phyloP scores from a whole-genome alignment of 257 asterid species.

The Verbena officinalis region DNA sequence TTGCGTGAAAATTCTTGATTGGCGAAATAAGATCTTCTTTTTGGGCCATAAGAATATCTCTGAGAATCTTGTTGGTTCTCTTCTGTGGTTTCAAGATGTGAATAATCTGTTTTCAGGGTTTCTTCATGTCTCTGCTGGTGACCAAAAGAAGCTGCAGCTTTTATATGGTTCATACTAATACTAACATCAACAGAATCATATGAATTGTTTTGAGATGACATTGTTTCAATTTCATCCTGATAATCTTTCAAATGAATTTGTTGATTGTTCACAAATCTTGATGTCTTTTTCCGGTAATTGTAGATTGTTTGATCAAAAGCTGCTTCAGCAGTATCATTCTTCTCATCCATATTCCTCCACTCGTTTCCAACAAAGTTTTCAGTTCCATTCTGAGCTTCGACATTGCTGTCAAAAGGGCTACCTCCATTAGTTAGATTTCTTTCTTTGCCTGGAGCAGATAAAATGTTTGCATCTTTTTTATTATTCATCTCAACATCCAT shows the following conservation, averaged over 20 bases:
- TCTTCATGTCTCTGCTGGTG: constrained; percentile 37
- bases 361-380: constrained; percentile 33
- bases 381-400: constrained; percentile 29
- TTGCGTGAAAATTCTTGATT: constrained; percentile 39
- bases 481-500: constrained; percentile 39
- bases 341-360: constrained; percentile 32
- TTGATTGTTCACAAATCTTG: constrained; percentile 42
- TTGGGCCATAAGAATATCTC: constrained; percentile 34
- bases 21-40: constrained; percentile 32
- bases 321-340: constrained; percentile 38
- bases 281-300: constrained; percentile 46
- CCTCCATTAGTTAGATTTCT: constrained; percentile 32
- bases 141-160: constrained; percentile 39
- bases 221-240: constrained; percentile 46
- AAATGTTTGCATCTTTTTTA: constrained; percentile 42
- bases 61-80: constrained; percentile 44
- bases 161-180: constrained; percentile 46
- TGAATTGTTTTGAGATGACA: constrained; percentile 44
- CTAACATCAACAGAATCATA: constrained; percentile 63
- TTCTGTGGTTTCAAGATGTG: constrained; percentile 34
- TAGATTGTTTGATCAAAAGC: constrained; percentile 42
- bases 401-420: constrained; percentile 21
- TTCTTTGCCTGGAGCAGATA: constrained; percentile 46
- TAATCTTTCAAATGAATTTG: constrained; percentile 44
- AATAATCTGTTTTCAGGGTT: constrained; percentile 31